Conservation (phyloP, 345 rosid genomes). For the Abelmoschus esculentus region DNA sequence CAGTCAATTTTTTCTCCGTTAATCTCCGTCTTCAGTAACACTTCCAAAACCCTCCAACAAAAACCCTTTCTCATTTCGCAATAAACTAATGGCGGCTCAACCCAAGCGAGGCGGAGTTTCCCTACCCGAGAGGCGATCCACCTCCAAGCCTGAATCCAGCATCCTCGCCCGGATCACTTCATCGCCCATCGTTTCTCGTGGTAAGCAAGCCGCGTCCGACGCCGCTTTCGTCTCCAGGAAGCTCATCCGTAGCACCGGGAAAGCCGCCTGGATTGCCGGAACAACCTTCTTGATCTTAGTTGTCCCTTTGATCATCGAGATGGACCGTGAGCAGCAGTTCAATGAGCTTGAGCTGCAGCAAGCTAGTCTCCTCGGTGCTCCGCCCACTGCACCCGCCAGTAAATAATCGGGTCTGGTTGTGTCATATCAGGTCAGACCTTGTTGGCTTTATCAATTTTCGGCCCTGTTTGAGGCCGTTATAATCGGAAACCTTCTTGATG, state of each 20-base stretch:
- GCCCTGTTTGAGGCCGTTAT: background rate
- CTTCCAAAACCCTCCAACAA: background rate
- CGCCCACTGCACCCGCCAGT: background rate
- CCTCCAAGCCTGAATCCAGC: constrained; percentile 22
- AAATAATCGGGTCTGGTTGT: background rate
- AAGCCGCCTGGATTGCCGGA: constrained; percentile 30
- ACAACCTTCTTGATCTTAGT: constrained; percentile 61
- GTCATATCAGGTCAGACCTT: background rate
- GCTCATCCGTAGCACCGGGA: constrained; percentile 67
- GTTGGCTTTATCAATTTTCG: background rate
- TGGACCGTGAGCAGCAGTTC: constrained; percentile 17
- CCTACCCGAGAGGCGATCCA: constrained; percentile 31
- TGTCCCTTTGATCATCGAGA: constrained; percentile 58
- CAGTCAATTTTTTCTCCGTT: background rate
- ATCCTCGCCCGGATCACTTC: constrained; percentile 23
- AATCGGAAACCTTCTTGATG: too few species aligned
- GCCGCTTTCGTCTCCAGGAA: constrained; percentile 58
- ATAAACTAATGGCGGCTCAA: constrained; percentile 5
- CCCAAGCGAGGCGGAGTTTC: constrained; percentile 48
- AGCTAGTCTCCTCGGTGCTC: constrained; percentile 4
- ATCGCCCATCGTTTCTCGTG: constrained; percentile 31
- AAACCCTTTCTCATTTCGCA: background rate
- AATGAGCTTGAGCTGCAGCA: background rate
- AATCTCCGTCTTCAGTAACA: background rate
- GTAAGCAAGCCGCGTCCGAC: constrained; percentile 28